Evolutionary conservation across 768 basidiomycete species (phyloP), one percentile per base, ranked within the genome.

Genomic region (Heimioporus sp.): DNA sequence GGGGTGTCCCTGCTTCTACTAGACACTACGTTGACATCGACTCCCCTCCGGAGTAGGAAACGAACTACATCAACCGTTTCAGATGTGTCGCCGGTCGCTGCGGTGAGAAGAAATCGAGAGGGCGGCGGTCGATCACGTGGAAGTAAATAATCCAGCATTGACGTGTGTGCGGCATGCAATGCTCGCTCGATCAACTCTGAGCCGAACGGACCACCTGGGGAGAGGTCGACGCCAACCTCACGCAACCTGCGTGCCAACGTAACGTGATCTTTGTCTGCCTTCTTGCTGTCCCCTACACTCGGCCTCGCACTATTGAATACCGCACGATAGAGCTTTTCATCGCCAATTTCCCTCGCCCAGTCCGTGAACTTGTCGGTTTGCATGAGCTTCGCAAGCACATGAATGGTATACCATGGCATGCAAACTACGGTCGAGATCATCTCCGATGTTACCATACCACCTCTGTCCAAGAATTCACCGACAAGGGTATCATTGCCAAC

Each of bases 301-400:
- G 52, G 52, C 24, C 52, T 48, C 6, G 46, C 46, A 11, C 46
- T 52, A 11, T 37, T 52, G 40, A 52, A 52, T 13, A 52, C 10
- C 4, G 17, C 16, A 1, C 34, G 46, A 32, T 36, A 46, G 28
- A 48, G 2, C 13, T 38, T 17, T 40, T 52, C 46, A 3, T 48
- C 52, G 10, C 24, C 31, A 1, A 52, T 43, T 17, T 17, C 21
- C 11, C 9, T 10, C 4, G 46, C 46, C 52, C 52, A 52, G 16
- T 52, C 20, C 17, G 17, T 28, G 15, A 52, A 52, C 24, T 42
- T 38, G 35, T 19, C 28, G 7, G 46, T 48, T 16, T 52, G 34
- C n/a, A 52, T 15, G 2, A 52, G 32, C 9, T 36, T 46, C 17
- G 30, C 34, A 20, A 52, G 46, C 3, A 52, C 46, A 8, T 19